Base-by-base conservation (phyloP, 1,284 basidiomycete genomes). In the Puccinia novopanici region DNA sequence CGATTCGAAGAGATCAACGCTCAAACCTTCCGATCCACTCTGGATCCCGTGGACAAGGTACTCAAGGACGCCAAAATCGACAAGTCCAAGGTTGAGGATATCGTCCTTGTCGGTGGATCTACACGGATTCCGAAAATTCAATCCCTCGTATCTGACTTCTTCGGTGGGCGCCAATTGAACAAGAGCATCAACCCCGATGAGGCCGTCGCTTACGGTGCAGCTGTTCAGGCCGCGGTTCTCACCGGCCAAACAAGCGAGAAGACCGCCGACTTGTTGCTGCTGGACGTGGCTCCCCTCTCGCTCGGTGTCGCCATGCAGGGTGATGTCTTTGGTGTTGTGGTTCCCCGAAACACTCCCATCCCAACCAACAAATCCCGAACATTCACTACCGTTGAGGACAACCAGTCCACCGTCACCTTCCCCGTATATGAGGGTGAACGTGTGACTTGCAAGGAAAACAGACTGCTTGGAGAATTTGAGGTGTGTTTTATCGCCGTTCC, bases 121-220 rank as follows among this genome's bases (percentile, higher is more conserved):
- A 99, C 97, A 84, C 96, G 97, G 91, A 99, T 99, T 87, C 96
- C 96, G 85, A 98, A 98, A 90, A 93, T 99, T 84, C 96, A 98
- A 88, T 90, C 94, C 42, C 91, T 99, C 82, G 95, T 99, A 82
- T 98, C 95, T 82, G 96, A 99, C 87, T 94, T 91, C 91, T 99
- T 99, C 87, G 92, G 92, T 87, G 95, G 94, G 82, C 94, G 95
- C 86, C 92, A 96, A 87, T 89, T 97, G 86, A 99, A 98, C 92
- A 98, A 98, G 91, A 95, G 93, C 75, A 87, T 87, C 85, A 88
- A 88, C 87, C 87, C 87, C 82, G 87, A 87, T 82, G 87, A 87
- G 85, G 87, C 87, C 82, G 87, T 88, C 78, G 87, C 87, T 70
- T 84, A 85, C 87, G 95, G 95, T 89, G 95, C 95, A 84, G 94